phyloP scores from a whole-genome alignment of 805 yeast species.

The Saccharomycopsis selenospora region DNA sequence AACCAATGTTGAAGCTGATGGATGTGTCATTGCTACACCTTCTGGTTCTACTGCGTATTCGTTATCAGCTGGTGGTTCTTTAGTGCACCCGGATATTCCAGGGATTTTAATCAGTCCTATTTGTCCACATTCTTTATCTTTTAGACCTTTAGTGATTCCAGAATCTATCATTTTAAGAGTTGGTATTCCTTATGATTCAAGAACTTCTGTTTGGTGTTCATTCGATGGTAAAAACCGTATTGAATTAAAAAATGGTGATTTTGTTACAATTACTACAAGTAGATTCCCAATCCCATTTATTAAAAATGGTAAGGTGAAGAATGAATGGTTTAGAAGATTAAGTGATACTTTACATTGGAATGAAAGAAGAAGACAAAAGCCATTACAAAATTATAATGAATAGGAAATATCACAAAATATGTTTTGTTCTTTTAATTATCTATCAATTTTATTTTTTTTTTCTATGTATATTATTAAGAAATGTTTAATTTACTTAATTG shows the following conservation, averaged over 20 bases:
- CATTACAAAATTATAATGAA: conserved; percentile 14
- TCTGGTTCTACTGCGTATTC: conserved; percentile 60
- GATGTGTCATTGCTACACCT: conserved; percentile 57
- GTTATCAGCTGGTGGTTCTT: conserved; percentile 46
- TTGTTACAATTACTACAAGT: conserved; percentile 30
- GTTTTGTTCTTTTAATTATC: too few species aligned
- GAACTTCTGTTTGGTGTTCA: conserved; percentile 32
- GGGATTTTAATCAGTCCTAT: conserved; percentile 51
- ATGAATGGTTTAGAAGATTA: conserved; percentile 30
- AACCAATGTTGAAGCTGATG: conserved; percentile 63
- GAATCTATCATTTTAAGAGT: conserved; percentile 29
- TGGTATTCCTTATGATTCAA: conserved; percentile 30
- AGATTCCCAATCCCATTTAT: conserved; percentile 30
- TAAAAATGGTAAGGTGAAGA: conserved; percentile 23
- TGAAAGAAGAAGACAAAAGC: conserved; percentile 30
- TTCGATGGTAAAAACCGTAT: conserved; percentile 32
- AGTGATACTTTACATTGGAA: conserved; percentile 32
- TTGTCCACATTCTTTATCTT: conserved; percentile 46
- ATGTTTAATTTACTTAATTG: background rate
- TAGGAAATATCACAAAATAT: too few species aligned
- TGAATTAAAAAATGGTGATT: conserved; percentile 29
- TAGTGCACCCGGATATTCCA: conserved; percentile 47
- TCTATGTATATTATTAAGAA: too few species aligned
- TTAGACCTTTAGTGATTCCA: conserved; percentile 47
- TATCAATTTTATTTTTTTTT: too few species aligned